phyloP scores from a whole-genome alignment of 2,329 filamentous ascomycete genomes.

The Fusarium proliferatum region DNA sequence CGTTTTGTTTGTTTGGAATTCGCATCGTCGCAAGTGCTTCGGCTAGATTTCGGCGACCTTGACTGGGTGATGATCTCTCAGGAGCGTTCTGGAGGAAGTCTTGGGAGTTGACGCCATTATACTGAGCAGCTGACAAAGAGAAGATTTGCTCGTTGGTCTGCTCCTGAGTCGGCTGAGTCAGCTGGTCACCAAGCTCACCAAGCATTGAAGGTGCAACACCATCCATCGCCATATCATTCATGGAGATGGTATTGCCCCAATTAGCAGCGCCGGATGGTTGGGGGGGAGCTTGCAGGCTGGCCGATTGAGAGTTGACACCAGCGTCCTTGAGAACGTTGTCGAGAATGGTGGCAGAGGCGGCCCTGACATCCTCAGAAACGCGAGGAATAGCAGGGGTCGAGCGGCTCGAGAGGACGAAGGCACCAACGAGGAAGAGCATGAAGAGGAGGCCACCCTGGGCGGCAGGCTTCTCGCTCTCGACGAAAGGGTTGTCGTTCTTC shows the following conservation, averaged over 20 bases:
- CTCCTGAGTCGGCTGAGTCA: conserved; percentile 81
- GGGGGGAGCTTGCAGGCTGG: conserved; percentile 60
- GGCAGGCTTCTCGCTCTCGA: conserved; percentile 70
- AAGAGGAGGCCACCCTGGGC: conserved; percentile 86
- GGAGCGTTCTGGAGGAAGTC: conserved; percentile 73
- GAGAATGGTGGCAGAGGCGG: conserved; percentile 80
- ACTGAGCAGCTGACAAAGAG: conserved; percentile 85
- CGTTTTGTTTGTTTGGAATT: conserved; percentile 72
- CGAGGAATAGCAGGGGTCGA: conserved; percentile 77
- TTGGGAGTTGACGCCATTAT: conserved; percentile 77
- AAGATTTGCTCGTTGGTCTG: conserved; percentile 92
- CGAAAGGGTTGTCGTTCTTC: conserved; percentile 57
- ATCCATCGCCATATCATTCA: conserved; percentile 54
- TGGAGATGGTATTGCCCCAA: conserved; percentile 53
- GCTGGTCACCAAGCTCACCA: conserved; percentile 73
- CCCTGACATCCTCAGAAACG: conserved; percentile 83
- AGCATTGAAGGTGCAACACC: conserved; percentile 68
- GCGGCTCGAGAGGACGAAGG: conserved; percentile 91
- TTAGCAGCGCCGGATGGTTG: conserved; percentile 62
- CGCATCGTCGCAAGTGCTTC: conserved; percentile 86
- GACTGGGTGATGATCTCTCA: conserved; percentile 64
- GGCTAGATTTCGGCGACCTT: conserved; percentile 78
- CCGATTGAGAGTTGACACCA: conserved; percentile 63
- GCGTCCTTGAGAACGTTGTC: conserved; percentile 86
- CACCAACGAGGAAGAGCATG: conserved; percentile 96